phyloP scores from a whole-genome alignment of 192 early-diverging fungal genomes.

The Funneliformis geosporum region DNA sequence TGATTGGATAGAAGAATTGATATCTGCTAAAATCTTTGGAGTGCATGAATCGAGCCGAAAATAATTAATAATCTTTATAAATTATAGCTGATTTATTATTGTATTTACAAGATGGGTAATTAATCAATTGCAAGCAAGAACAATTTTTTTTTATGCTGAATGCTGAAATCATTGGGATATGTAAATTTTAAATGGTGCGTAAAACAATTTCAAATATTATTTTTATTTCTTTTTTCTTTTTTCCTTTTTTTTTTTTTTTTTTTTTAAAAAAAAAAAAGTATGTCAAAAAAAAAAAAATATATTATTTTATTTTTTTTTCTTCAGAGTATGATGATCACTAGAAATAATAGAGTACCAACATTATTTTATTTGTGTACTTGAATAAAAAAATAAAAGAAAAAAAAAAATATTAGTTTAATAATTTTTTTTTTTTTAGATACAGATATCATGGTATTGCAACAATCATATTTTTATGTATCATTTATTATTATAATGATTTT shows the following conservation, averaged over 20 bases:
- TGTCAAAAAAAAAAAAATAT: neutral
- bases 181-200: neutral
- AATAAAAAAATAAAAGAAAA: no score
- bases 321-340: neutral
- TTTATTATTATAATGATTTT: no score
- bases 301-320: neutral
- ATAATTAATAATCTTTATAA: neutral
- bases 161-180: neutral
- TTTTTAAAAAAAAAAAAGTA: neutral
- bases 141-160: neutral
- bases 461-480: no score
- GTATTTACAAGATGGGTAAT: neutral
- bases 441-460: no score
- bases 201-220: neutral
- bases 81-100: no score
- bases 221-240: neutral
- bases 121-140: neutral
- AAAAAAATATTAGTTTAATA: no score
- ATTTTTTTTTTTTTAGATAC: no score
- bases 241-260: neutral
- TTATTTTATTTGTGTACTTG: neutral
- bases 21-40: conserved; percentile 16
- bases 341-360: neutral
- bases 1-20: conserved; percentile 21
- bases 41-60: conserved; percentile 17